Conservation (phyloP, 164 flowering plant species). For the Saururus chinensis region DNA sequence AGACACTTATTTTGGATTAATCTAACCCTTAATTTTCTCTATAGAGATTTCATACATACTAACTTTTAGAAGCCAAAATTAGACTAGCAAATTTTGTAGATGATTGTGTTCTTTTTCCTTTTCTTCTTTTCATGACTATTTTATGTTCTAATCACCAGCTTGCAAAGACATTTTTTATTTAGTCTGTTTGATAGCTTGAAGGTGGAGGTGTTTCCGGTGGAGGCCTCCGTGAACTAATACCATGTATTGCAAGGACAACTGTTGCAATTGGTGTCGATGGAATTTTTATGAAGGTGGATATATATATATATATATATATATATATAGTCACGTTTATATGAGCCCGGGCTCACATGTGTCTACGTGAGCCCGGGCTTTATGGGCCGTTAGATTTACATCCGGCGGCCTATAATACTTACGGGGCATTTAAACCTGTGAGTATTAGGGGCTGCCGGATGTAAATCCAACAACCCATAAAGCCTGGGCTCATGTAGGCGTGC, state of each 20-base stretch:
- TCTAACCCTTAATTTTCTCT: no score
- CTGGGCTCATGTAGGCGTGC: no score
- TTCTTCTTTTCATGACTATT: background rate
- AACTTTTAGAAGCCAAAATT: background rate
- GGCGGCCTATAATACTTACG: no score
- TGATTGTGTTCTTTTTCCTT: slow-evolving; percentile 1
- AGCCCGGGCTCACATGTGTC: no score
- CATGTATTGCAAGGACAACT: slow-evolving; percentile 94
- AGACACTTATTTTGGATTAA: no score
- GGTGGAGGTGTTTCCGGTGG: slow-evolving; percentile 99
- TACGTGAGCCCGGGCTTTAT: no score
- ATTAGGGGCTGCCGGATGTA: no score
- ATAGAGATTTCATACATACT: background rate
- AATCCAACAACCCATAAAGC: no score
- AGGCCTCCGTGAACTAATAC: slow-evolving; percentile 92
- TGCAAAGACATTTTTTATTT: background rate
- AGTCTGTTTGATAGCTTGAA: slow-evolving; percentile 43
- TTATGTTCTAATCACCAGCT: background rate
- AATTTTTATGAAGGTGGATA: slow-evolving; percentile 99
- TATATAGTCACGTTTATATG: no score
- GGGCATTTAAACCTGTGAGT: no score
- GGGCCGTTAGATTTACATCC: no score
- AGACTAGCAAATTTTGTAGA: background rate
- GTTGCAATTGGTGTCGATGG: slow-evolving; percentile 99
- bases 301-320: no score